Conservation (phyloP, 306 rosid species). For the Comarum palustre region DNA sequence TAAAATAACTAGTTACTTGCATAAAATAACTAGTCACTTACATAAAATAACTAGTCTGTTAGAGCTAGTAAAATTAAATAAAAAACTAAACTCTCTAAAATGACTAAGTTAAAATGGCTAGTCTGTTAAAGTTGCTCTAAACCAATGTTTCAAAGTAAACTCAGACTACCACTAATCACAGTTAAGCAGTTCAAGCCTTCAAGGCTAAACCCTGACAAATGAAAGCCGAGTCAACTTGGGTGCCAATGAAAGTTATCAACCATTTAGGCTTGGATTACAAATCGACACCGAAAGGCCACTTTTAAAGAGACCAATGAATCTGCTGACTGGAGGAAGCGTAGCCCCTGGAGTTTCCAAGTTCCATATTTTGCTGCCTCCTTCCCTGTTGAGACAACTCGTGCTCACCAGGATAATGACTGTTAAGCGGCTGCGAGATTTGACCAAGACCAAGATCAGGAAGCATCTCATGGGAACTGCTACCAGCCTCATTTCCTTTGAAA, state of each 20-base stretch:
- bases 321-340: constrained; percentile 50
- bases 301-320: constrained; percentile 71
- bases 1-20: too few species aligned
- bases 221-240: neutral
- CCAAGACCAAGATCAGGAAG: constrained; percentile 61
- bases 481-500: constrained; percentile 53
- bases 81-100: too few species aligned
- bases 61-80: too few species aligned
- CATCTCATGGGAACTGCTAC: constrained; percentile 42
- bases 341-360: constrained; percentile 46
- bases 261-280: constrained; percentile 7
- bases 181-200: neutral
- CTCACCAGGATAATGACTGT: constrained; percentile 45
- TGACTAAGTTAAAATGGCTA: too few species aligned
- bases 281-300: constrained; percentile 16
- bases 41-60: too few species aligned
- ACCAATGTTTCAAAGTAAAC: neutral
- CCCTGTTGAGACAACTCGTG: constrained; percentile 48
- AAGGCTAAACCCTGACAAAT: constrained; percentile 1
- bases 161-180: neutral
- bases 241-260: neutral
- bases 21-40: too few species aligned
- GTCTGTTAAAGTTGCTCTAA: too few species aligned
- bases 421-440: constrained; percentile 56
- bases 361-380: constrained; percentile 79